Percentiles rank a stretch among this genome's conserved stretches.
phyloP scores from a whole-genome alignment of 2,329 filamentous ascomycete species.

The Arthrinium phaeospermum region DNA sequence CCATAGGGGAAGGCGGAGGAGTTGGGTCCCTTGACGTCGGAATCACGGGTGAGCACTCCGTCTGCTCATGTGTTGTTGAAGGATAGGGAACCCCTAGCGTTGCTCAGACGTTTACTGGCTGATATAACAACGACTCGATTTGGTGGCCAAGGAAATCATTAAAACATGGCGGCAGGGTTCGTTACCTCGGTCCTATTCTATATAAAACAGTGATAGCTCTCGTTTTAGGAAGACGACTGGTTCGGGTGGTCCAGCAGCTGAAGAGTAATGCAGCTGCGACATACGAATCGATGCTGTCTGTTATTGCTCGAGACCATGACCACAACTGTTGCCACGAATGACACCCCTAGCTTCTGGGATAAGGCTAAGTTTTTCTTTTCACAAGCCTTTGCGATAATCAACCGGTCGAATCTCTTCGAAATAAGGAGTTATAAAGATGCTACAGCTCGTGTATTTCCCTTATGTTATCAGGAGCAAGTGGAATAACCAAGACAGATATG shows the following conservation, averaged over 20 bases:
- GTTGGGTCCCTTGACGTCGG: background rate
- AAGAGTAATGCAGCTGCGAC: background rate
- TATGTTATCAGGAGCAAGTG: too few species aligned
- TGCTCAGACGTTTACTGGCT: background rate
- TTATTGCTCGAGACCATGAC: background rate
- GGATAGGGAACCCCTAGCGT: background rate
- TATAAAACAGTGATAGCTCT: too few species aligned
- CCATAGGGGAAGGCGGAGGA: background rate
- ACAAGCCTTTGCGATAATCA: too few species aligned
- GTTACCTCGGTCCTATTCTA: background rate
- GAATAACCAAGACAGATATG: too few species aligned
- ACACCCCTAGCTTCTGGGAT: background rate
- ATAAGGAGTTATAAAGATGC: too few species aligned
- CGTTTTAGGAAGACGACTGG: background rate
- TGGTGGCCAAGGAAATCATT: background rate
- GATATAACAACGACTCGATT: too few species aligned
- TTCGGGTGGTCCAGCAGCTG: background rate
- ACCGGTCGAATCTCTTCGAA: too few species aligned
- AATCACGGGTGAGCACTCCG: background rate
- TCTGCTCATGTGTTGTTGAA: background rate
- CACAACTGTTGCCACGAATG: background rate
- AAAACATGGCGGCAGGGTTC: background rate
- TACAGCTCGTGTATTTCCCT: too few species aligned
- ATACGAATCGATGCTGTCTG: too few species aligned
- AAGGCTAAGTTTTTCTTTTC: too few species aligned